Evolutionary conservation across 225 moss, liverwort and hornwort species (phyloP).

Genomic region (Pseudoscleropodium purum): DNA sequence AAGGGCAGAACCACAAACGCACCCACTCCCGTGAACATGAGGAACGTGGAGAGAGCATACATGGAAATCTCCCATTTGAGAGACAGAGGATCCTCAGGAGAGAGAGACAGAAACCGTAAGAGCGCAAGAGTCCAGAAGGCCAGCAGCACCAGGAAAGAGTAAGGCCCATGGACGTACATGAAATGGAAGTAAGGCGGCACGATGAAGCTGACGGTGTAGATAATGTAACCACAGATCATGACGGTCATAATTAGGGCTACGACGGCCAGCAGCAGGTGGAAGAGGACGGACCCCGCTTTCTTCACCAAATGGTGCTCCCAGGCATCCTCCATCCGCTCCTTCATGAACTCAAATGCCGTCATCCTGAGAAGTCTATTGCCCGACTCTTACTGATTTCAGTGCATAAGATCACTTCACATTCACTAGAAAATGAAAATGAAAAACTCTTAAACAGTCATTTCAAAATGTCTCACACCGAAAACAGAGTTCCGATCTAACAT

Average conservation of each 20-base stretch:
- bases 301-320: constrained; percentile 31
- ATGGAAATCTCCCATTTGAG: constrained; percentile 47
- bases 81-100: constrained; percentile 26
- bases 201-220: constrained; percentile 58
- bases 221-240: constrained; percentile 46
- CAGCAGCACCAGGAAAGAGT: constrained; percentile 38
- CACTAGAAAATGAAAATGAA: neutral
- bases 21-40: constrained; percentile 54
- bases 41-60: constrained; percentile 35
- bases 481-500: neutral
- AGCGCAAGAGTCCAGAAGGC: constrained; percentile 35
- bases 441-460: neutral
- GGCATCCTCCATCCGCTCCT: constrained; percentile 28
- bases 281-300: constrained; percentile 12
- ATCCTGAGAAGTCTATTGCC: neutral
- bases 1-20: constrained; percentile 49
- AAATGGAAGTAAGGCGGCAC: constrained; percentile 55
- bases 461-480: neutral
- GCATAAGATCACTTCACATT: neutral
- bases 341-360: constrained; percentile 31
- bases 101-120: constrained; percentile 14
- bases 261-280: constrained; percentile 29
- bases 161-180: constrained; percentile 50
- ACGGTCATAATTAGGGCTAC: constrained; percentile 37
- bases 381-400: neutral